Percentiles rank a stretch among this genome's conserved stretches.
phyloP scores from a whole-genome alignment of 2,329 filamentous ascomycete genomes.

The Ceratocystis alfenasii region DNA sequence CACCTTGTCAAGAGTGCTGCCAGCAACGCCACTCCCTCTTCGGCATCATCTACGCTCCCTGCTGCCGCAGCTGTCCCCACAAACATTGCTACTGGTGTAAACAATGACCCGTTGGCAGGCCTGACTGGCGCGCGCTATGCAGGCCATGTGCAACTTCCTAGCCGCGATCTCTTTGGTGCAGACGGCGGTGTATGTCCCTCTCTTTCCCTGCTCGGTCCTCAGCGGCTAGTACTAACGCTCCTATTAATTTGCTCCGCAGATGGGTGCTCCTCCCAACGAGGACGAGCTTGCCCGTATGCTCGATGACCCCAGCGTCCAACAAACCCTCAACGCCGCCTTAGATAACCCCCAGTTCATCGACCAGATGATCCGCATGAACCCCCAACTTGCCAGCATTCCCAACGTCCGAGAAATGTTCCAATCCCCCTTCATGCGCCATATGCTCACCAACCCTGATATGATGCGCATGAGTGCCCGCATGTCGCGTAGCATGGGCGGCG shows the following conservation, averaged over 20 bases:
- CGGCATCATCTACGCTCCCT: slow-evolving; percentile 33
- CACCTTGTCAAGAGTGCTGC: slow-evolving; percentile 94
- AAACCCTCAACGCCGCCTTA: slow-evolving; percentile 85
- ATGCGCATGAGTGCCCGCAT: slow-evolving; percentile 73
- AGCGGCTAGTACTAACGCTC: neutral
- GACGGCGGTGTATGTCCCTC: slow-evolving; percentile 70
- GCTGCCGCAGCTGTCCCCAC: slow-evolving; percentile 43
- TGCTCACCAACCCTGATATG: slow-evolving; percentile 84
- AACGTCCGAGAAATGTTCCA: slow-evolving; percentile 74
- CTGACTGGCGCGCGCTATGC: slow-evolving; percentile 90
- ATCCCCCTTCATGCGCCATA: slow-evolving; percentile 75
- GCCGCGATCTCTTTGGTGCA: slow-evolving; percentile 78
- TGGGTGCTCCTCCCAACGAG: slow-evolving; percentile 73
- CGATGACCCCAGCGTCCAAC: slow-evolving; percentile 73
- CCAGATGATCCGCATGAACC: slow-evolving; percentile 87
- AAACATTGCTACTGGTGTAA: slow-evolving; percentile 71
- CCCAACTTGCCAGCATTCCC: slow-evolving; percentile 62
- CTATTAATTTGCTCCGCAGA: slow-evolving; percentile 40
- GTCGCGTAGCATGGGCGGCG: slow-evolving; percentile 56
- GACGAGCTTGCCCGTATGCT: slow-evolving; percentile 78
- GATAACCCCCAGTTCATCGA: slow-evolving; percentile 91
- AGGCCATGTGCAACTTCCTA: slow-evolving; percentile 79
- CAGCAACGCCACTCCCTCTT: slow-evolving; percentile 53
- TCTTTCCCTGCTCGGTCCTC: neutral
- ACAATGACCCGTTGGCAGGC: slow-evolving; percentile 80